Base-by-base conservation (phyloP, 805 yeast species). In the Candida ponderosae region DNA sequence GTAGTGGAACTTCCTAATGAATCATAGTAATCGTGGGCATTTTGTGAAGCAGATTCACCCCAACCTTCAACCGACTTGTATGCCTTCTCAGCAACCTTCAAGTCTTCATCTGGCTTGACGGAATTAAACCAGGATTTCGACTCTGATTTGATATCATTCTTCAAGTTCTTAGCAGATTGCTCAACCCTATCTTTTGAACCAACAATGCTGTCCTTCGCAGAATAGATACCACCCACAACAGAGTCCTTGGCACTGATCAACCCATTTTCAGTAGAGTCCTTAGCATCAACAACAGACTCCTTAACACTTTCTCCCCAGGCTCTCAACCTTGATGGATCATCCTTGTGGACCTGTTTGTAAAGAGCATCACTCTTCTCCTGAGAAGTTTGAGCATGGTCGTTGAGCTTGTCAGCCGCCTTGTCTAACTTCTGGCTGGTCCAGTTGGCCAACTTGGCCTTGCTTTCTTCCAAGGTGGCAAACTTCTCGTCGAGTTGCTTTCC, bases 1-100 rank as follows among this genome's bases (percentile, higher is more conserved):
- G 32, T 43, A 15, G 43, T 15, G 10, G 33, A 5, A 19, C 27
- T 39, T 23, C 17, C 20, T 3, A 51, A 19, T 6, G 53, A 41
- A 5, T 53, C 54, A 27, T 50, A 50, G 31, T 51, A 51, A 14
- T 48, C 56, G 34, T 40, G 37, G 4, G 57, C 50, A 30, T 38
- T 48, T 31, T 48, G 47, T 11, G 48, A 49, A 5, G 74, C 74
- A 33, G 62, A 54, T 34, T 68, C 72, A 27, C 75, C 72, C 68
- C 72, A 70, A 1, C 75, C 75, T 18, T 49, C 52, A 4, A 68
- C 54, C 4, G 67, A 51, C 5, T 52, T 45, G 35, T 54, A 55
- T 4, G 72, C 65, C 18, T 45, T 39, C 29, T 48, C 48, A 1
- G 58, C 59, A 23, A 56, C 40, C 53, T 16, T 51, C 53, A 18